phyloP scores from a whole-genome alignment of 73 alveolate species.

The Paramecium sexaurelia region DNA sequence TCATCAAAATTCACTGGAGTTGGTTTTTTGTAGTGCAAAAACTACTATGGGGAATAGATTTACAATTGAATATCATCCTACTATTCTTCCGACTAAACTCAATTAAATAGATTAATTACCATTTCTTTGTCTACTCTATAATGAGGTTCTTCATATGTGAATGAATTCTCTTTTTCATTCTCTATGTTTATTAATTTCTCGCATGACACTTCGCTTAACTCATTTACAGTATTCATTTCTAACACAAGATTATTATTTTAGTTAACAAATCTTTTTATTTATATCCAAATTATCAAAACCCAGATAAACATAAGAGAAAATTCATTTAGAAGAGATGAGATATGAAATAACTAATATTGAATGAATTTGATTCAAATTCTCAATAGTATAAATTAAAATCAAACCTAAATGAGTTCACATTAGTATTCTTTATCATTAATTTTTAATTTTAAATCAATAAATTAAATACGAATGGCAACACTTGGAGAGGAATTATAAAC shows the following conservation, averaged over 20 bases:
- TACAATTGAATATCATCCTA: neutral
- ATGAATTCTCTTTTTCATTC: neutral
- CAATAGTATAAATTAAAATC: neutral
- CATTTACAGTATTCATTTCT: neutral
- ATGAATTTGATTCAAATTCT: neutral
- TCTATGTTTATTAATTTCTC: neutral
- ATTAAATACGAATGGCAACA: neutral
- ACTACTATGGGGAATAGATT: constrained; percentile 10
- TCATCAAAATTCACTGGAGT: neutral
- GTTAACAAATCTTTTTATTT: neutral
- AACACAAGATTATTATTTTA: neutral
- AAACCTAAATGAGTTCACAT: neutral
- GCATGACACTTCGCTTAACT: neutral
- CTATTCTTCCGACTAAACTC: neutral
- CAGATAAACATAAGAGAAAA: neutral
- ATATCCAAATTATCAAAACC: neutral
- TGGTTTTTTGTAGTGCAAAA: neutral
- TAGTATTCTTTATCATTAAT: neutral
- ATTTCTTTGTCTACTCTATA: neutral
- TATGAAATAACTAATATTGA: neutral
- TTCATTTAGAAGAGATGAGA: neutral
- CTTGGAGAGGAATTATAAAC: neutral
- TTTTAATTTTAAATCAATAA: neutral
- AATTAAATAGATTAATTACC: neutral
- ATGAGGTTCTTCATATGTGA: neutral